Evolutionary conservation across 345 rosid genomes (phyloP).

Genomic region (Murraya koenigii): DNA sequence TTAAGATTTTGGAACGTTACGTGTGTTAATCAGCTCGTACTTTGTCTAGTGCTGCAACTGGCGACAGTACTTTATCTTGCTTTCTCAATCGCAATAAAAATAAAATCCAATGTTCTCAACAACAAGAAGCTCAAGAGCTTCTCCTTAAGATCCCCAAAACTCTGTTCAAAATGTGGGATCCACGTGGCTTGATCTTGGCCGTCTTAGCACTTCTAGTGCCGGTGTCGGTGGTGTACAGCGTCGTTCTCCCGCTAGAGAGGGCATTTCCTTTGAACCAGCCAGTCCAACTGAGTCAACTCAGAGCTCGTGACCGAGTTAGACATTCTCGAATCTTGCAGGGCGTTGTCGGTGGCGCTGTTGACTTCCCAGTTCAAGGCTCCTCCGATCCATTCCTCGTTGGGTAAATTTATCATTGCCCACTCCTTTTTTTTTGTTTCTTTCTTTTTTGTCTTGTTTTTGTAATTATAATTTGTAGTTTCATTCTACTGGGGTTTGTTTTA

Average conservation of each 20-base stretch:
- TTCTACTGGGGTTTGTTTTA: slow-evolving; percentile 6
- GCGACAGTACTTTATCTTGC: slow-evolving; percentile 23
- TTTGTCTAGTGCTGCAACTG: not conserved
- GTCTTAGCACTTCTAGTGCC: slow-evolving; percentile 11
- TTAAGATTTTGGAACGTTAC: not conserved
- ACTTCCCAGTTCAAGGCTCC: slow-evolving; percentile 71
- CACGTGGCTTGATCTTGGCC: slow-evolving; percentile 22
- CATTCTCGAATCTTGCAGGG: slow-evolving; percentile 71
- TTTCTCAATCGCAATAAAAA: not conserved
- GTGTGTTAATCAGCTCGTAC: not conserved
- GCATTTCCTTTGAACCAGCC: slow-evolving; percentile 55
- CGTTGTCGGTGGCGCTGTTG: slow-evolving; percentile 53
- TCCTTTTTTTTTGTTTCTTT: not conserved
- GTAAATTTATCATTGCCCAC: slow-evolving; percentile 30
- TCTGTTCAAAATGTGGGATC: slow-evolving; percentile 32
- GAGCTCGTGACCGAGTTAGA: slow-evolving; percentile 66
- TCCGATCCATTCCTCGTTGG: slow-evolving; percentile 86
- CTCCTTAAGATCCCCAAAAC: not conserved
- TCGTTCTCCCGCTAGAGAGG: slow-evolving; percentile 63
- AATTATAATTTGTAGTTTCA: not conserved
- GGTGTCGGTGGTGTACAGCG: slow-evolving; percentile 32
- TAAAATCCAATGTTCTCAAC: slow-evolving; percentile 32
- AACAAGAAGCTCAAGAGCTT: slow-evolving; percentile 2
- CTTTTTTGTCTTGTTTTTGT: not conserved
- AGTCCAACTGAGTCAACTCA: slow-evolving; percentile 50